Evolutionary conservation across 2,329 filamentous ascomycete genomes (phyloP).

Genomic region (Aspergillus persii): DNA sequence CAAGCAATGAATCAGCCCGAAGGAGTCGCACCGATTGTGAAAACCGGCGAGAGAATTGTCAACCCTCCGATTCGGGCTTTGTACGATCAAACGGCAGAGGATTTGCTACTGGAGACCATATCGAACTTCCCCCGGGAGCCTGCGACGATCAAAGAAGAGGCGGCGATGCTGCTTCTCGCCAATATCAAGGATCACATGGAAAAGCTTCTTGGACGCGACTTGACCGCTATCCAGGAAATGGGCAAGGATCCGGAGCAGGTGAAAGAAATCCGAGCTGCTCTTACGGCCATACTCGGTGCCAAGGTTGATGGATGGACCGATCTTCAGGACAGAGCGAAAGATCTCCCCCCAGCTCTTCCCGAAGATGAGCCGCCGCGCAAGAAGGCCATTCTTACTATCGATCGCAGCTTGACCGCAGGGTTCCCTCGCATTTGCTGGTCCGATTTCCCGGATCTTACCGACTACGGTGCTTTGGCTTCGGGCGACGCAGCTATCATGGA

Average conservation of each 20-base stretch:
- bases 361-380: constrained; percentile 39
- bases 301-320: constrained; percentile 47
- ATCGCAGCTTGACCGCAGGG: constrained; percentile 39
- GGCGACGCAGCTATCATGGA: constrained; percentile 41
- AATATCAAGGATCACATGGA: constrained; percentile 52
- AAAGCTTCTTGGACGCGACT: constrained; percentile 42
- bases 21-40: constrained; percentile 43
- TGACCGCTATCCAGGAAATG: constrained; percentile 47
- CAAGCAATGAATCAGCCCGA: constrained; percentile 33
- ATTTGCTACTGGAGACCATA: constrained; percentile 43
- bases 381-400: constrained; percentile 42
- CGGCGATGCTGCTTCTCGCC: constrained; percentile 46
- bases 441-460: constrained; percentile 44
- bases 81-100: constrained; percentile 45
- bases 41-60: constrained; percentile 41
- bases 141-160: constrained; percentile 46
- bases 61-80: constrained; percentile 42
- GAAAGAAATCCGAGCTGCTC: constrained; percentile 44
- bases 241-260: constrained; percentile 45
- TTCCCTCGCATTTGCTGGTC: constrained; percentile 44
- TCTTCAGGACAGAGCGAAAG: constrained; percentile 39
- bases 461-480: constrained; percentile 38
- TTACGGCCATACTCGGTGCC: constrained; percentile 44
- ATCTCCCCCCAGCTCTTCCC: constrained; percentile 34
- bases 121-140: constrained; percentile 45